Conservation (phyloP, 345 rosid species). For the Gossypium raimondii region DNA sequence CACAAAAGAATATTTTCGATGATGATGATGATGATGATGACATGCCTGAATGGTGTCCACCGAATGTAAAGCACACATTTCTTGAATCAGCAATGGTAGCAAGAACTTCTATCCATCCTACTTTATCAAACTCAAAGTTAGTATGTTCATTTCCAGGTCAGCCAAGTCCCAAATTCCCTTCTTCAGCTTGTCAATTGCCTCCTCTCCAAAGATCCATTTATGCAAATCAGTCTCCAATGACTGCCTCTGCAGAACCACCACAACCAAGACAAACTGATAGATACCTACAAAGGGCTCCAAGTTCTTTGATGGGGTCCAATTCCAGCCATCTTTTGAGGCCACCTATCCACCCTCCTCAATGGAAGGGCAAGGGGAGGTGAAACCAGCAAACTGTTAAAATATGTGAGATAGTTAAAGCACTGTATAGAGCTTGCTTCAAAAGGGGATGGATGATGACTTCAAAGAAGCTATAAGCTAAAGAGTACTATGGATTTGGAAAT, state of each 20-base stretch:
- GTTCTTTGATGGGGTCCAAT: background rate
- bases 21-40: conserved; percentile 24
- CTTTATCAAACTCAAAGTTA: background rate
- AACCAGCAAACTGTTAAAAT: background rate
- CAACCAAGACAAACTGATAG: conserved; percentile 6
- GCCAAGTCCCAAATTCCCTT: background rate
- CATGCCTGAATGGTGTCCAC: conserved; percentile 31
- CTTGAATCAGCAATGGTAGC: background rate
- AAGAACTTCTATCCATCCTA: background rate
- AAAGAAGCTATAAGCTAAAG: background rate
- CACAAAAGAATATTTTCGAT: conserved; percentile 22
- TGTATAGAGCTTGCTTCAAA: background rate
- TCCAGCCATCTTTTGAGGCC: conserved; percentile 12
- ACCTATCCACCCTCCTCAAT: conserved; percentile 14
- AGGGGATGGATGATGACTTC: background rate
- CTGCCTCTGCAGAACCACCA: background rate
- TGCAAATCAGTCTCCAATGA: background rate
- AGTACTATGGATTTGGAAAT: background rate
- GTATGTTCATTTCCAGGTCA: conserved; percentile 4
- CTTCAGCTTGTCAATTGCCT: conserved; percentile 5
- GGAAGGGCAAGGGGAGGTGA: conserved; percentile 24
- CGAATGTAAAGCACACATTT: conserved; percentile 3
- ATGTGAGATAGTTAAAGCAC: conserved; percentile 9
- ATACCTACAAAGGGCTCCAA: conserved; percentile 1
- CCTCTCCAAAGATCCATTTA: conserved; percentile 6